Evolutionary conservation across 257 asterid species (phyloP), one percentile per base, ranked within the genome.

Genomic region (Paraleonurus japonicus): DNA sequence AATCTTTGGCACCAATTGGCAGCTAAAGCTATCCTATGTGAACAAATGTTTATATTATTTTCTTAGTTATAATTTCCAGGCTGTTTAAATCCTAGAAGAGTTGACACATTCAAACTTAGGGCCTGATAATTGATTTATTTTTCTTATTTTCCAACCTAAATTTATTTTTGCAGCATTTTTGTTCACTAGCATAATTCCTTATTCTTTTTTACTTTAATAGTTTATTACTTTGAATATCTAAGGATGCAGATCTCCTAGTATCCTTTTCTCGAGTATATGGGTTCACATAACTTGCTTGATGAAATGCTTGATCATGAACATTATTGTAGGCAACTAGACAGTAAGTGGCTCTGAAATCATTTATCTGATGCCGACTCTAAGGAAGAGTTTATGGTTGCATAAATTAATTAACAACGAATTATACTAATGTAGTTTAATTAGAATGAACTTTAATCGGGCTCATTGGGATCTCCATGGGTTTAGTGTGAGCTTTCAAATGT

Each of bases 291-390:
- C 57, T 43, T 65, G 53, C 27, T 62, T 45, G 20, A 26, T 66
- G 53, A 65, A 27, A 59, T 67, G 65, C 65, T 33, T 22, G 47
- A 26, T 65, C 48, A 67, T 30, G 26, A n/a, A 43, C 22, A 16
- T 32, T 65, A 50, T 17, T 61, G 17, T 57, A 33, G 59, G 54
- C 45, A 54, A 66, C 73, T 28, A 20, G 23, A 54, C 61, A 2
- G n/a, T 30, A 51, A 75, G 26, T 23, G 27, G 32, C 10, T 53
- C 55, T 50, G 32, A 10, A 7, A 41, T 71, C 60, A 15, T 63
- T 71, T 58, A 65, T 10, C 45, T 12, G 13, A 66, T 64, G 63
- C 64, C 73, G 58, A 28, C 50, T 73, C 65, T 48, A 57, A 76
- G 66, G 10, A 28, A 65, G 72, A 22, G 27, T 33, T 17, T 73